Conservation (phyloP, 441 rosid species). For the Hura crepitans region DNA sequence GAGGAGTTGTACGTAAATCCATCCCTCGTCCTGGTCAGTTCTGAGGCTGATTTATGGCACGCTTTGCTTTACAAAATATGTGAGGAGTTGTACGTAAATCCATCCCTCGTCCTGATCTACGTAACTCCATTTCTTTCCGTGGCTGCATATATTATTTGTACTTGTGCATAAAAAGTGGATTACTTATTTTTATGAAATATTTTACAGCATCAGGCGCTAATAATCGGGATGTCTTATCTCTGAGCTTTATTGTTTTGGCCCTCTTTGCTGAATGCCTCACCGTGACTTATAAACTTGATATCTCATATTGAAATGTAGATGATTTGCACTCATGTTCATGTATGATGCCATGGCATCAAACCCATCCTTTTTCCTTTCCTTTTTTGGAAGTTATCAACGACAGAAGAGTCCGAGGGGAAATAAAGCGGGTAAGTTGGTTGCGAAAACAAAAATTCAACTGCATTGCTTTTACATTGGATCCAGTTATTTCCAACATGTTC, state of each 20-base stretch:
- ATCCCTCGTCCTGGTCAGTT: constrained; percentile 21
- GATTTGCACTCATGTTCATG: too few species aligned
- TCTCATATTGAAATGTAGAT: too few species aligned
- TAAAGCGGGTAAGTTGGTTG: too few species aligned
- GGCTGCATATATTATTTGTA: constrained; percentile 17
- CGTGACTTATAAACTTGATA: too few species aligned
- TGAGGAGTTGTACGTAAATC: constrained; percentile 31
- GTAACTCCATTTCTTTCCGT: constrained; percentile 23
- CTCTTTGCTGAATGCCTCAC: neutral
- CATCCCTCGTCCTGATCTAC: constrained; percentile 18
- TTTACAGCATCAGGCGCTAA: neutral
- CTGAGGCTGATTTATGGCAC: constrained; percentile 19
- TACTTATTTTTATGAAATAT: constrained; percentile 11
- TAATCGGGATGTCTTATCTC: neutral
- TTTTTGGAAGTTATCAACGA: too few species aligned
- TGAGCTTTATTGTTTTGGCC: neutral
- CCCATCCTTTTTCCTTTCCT: too few species aligned
- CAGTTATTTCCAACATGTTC: too few species aligned
- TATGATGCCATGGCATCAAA: too few species aligned
- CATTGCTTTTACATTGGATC: too few species aligned
- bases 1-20: constrained; percentile 31
- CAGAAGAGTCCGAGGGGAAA: too few species aligned
- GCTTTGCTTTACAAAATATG: constrained; percentile 21
- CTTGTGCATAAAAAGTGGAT: constrained; percentile 12
- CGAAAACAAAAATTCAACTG: too few species aligned